Evolutionary conservation across 2,329 filamentous ascomycete species (phyloP).

Genomic region (Coniochaeta sp.): DNA sequence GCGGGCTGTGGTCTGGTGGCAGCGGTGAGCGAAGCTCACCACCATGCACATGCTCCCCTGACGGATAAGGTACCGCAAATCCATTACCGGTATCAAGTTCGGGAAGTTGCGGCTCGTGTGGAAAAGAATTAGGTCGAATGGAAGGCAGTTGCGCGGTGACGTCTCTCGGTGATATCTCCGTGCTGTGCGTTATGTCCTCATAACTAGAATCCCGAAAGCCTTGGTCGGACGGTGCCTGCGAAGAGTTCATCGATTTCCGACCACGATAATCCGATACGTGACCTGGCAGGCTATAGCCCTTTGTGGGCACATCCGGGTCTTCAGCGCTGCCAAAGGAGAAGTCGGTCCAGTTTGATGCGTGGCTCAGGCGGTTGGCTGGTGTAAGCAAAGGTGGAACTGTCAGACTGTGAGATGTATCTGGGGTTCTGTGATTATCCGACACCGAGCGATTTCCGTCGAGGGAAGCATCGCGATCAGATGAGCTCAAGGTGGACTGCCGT

Average conservation of each 20-base stretch:
- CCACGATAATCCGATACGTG: constrained; percentile 10
- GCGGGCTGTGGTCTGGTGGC: constrained; percentile 42
- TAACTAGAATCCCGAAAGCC: constrained; percentile 17
- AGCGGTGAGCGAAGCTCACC: constrained; percentile 14
- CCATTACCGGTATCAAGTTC: constrained; percentile 43
- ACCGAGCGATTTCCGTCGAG: constrained; percentile 18
- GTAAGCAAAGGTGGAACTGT: constrained; percentile 36
- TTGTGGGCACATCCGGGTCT: constrained; percentile 23
- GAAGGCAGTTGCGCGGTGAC: constrained; percentile 14
- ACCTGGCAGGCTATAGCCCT: constrained; percentile 6
- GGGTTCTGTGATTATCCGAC: constrained; percentile 20
- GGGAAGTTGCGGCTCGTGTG: constrained; percentile 33
- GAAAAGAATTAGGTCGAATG: constrained; percentile 14
- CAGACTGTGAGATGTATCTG: constrained; percentile 36
- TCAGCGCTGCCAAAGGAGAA: constrained; percentile 49
- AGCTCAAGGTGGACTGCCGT: constrained; percentile 22
- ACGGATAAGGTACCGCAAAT: constrained; percentile 34
- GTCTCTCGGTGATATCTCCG: constrained; percentile 23
- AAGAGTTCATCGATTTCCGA: constrained; percentile 10
- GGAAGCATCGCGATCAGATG: constrained; percentile 20
- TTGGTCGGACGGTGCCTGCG: constrained; percentile 15
- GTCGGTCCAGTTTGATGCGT: constrained; percentile 55
- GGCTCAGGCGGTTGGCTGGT: constrained; percentile 40
- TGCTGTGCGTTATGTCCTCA: constrained; percentile 18
- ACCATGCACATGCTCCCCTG: constrained; percentile 1